phyloP scores from a whole-genome alignment of 2,329 filamentous ascomycete genomes.

The Epichloe coenophiala region DNA sequence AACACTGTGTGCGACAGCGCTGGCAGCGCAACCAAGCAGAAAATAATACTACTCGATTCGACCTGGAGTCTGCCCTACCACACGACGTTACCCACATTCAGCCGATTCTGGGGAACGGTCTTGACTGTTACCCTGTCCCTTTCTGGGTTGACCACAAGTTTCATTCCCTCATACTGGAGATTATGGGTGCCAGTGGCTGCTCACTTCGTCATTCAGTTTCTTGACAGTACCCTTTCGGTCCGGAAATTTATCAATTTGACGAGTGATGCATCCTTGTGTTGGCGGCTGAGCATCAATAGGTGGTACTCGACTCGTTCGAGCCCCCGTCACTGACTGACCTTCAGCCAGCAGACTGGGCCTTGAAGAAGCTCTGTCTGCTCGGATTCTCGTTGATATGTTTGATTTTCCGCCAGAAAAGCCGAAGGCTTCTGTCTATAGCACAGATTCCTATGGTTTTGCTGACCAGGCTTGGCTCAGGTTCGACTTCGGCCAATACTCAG shows the following conservation, averaged over 20 bases:
- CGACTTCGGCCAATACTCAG: slow-evolving; percentile 13
- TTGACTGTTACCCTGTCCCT: slow-evolving; percentile 9
- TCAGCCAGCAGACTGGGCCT: slow-evolving; percentile 20
- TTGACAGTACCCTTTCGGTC: slow-evolving; percentile 17
- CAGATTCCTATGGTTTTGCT: slow-evolving; percentile 17
- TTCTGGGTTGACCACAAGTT: slow-evolving; percentile 5
- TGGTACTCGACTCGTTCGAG: slow-evolving; percentile 26
- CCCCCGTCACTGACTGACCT: slow-evolving; percentile 22
- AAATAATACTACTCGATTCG: slow-evolving; percentile 3
- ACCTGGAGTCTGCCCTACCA: slow-evolving; percentile 9
- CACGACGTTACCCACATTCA: slow-evolving; percentile 10
- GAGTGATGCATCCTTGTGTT: slow-evolving; percentile 24
- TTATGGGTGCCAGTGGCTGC: slow-evolving; percentile 24
- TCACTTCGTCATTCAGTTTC: slow-evolving; percentile 17
- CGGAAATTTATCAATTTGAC: slow-evolving; percentile 18
- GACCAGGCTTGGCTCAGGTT: slow-evolving; percentile 21
- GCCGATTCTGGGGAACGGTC: slow-evolving; percentile 10
- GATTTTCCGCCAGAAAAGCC: slow-evolving; percentile 20
- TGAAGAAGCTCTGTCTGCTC: slow-evolving; percentile 16
- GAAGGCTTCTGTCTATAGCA: slow-evolving; percentile 17
- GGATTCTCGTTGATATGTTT: slow-evolving; percentile 24
- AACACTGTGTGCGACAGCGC: slow-evolving; percentile 1
- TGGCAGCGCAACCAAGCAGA: background rate
- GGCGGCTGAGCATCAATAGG: slow-evolving; percentile 21
- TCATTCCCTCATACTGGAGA: slow-evolving; percentile 18